These are phyloP conservation scores for Lasiosphaeria hispida DNA, from an alignment of 495 filamentous ascomycete species.

Conservation along the genomic window DNA sequence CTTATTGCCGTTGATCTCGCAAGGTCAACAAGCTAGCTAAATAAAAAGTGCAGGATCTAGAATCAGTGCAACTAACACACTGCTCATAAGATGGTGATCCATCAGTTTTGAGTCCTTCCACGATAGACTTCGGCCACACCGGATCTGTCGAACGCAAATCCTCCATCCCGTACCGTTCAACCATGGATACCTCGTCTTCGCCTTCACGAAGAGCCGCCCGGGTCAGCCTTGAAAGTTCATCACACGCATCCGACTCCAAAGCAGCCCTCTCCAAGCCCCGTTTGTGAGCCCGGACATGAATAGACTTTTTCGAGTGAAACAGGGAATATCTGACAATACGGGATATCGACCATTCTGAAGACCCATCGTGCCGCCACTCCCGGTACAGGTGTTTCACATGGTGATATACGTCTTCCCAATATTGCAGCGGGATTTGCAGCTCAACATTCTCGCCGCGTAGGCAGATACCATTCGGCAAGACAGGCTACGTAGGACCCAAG, in stretches of 20 bases:
- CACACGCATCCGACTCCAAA: not conserved
- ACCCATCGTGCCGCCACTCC: not conserved
- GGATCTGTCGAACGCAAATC: not conserved
- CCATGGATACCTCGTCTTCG: not conserved
- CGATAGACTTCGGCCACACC: not conserved
- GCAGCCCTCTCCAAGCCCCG: not conserved
- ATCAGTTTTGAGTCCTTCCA: constrained; percentile 1
- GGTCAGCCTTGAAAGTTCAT: not conserved
- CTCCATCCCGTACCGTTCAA: not conserved
- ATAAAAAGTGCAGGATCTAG: too few species aligned
- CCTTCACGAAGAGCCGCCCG: not conserved
- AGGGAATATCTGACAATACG: not conserved
- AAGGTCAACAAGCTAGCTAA: too few species aligned
- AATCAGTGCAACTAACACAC: too few species aligned
- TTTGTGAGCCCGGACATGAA: not conserved
- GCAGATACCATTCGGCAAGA: not conserved
- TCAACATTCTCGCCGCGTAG: not conserved
- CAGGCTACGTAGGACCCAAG: not conserved
- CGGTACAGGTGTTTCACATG: not conserved
- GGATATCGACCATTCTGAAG: not conserved
- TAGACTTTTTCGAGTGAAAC: not conserved
- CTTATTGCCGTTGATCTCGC: too few species aligned
- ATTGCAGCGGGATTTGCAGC: not conserved
- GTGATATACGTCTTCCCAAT: not conserved
- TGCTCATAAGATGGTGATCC: not conserved